Percentiles rank a stretch among this genome's conserved stretches.
phyloP scores from a whole-genome alignment of 257 asterid genomes.

The Mitragyna speciosa region DNA sequence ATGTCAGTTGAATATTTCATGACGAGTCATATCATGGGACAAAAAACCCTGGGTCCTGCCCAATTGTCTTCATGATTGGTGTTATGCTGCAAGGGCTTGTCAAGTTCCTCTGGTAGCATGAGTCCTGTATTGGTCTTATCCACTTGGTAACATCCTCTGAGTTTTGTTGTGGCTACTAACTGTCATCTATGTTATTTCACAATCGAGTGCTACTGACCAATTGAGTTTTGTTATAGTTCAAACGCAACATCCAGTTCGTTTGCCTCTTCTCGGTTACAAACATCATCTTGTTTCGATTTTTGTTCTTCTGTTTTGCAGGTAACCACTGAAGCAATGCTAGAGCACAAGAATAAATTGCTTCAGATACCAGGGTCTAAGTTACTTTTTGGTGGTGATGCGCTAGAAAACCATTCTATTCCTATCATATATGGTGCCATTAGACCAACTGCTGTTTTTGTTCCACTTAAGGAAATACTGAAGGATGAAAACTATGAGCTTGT shows the following conservation, averaged over 20 bases:
- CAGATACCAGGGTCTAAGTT: constrained; percentile 82
- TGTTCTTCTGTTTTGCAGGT: constrained; percentile 39
- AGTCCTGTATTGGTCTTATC: too few relatives aligned
- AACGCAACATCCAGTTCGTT: neutral
- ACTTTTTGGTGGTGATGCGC: constrained; percentile 82
- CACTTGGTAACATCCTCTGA: too few relatives aligned
- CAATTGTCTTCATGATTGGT: neutral
- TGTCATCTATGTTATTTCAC: neutral
- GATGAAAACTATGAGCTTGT: constrained; percentile 68
- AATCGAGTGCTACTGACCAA: neutral
- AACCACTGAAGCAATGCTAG: constrained; percentile 84
- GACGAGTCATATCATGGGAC: neutral
- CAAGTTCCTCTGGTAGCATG: too few relatives aligned
- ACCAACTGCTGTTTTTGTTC: constrained; percentile 95
- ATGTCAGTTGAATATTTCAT: too few relatives aligned
- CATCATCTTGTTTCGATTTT: neutral
- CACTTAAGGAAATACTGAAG: constrained; percentile 78
- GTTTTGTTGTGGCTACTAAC: too few relatives aligned
- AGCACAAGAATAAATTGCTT: constrained; percentile 63
- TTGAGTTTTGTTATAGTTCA: neutral
- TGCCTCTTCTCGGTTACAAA: neutral
- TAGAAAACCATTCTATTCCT: constrained; percentile 82
- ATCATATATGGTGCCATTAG: constrained; percentile 80
- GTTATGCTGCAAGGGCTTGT: too few relatives aligned
- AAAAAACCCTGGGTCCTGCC: neutral